A percentile compares a stretch with the other conserved stretches of the same genome.
These are phyloP conservation scores for Botrytis paeoniae DNA, from an alignment of 2,329 filamentous ascomycete genomes.

Conservation along the genomic window DNA sequence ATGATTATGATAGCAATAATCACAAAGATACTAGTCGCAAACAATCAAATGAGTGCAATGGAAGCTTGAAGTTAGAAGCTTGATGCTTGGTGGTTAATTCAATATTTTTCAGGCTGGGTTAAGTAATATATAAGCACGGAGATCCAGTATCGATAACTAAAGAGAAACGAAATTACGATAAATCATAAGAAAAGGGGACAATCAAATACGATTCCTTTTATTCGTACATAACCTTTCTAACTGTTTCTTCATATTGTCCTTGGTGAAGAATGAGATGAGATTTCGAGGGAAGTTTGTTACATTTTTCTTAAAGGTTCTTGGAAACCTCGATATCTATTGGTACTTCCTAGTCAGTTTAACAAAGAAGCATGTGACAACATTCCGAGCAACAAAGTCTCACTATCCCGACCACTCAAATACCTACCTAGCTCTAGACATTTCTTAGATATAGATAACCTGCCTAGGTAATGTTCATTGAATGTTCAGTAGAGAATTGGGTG, in stretches of 20 bases:
- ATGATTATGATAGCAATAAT: neutral
- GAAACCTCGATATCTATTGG: neutral
- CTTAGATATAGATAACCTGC: neutral
- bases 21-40: neutral
- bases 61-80: neutral
- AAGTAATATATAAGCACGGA: constrained; percentile 2
- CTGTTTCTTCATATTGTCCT: constrained; percentile 7
- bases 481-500: neutral
- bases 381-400: neutral
- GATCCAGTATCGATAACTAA: neutral
- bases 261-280: neutral
- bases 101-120: neutral
- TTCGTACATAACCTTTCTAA: neutral
- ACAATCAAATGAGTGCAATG: neutral
- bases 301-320: neutral
- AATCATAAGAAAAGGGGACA: constrained; percentile 8
- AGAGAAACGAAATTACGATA: constrained; percentile 1
- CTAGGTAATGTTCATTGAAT: neutral
- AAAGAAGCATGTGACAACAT: neutral
- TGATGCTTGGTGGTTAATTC: neutral
- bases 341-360: neutral
- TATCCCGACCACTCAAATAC: neutral
- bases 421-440: no score
- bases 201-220: constrained; percentile 6
- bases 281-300: neutral